These are phyloP conservation scores for Stephanodiscus triporus DNA, from an alignment of 108 stramenopile genomes.

Conservation along the genomic window DNA sequence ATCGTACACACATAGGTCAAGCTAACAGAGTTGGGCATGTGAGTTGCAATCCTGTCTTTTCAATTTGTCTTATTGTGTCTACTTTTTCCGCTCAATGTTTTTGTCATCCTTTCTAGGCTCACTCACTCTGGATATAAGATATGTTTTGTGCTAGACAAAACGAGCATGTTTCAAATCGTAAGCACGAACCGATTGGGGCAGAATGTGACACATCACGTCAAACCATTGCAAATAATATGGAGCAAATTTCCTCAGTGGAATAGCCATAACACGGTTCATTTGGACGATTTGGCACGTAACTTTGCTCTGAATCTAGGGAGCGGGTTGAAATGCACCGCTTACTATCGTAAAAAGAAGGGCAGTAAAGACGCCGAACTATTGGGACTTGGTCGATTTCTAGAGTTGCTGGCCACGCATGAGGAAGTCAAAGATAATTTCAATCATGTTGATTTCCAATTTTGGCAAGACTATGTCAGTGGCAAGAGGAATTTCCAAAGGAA, in stretches of 20 bases:
- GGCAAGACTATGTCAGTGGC: conserved; percentile 73
- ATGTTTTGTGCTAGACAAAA: conserved; percentile 95
- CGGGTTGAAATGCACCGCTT: conserved; percentile 81
- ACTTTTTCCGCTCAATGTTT: neutral
- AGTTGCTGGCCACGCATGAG: conserved; percentile 53
- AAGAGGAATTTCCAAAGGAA: conserved; percentile 32
- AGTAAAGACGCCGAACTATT: conserved; percentile 58
- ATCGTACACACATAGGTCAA: conserved; percentile 53
- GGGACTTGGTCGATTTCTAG: conserved; percentile 64
- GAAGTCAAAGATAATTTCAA: conserved; percentile 58
- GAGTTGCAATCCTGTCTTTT: neutral
- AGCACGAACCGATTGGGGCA: conserved; percentile 68
- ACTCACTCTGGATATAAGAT: conserved; percentile 84
- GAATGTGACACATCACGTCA: conserved; percentile 81
- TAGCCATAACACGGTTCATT: conserved; percentile 87
- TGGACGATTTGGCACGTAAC: conserved; percentile 93
- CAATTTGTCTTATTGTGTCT: neutral
- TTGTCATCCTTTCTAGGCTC: conserved; percentile 27
- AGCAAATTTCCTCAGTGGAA: conserved; percentile 88
- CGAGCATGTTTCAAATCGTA: conserved; percentile 91
- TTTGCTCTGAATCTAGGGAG: conserved; percentile 90
- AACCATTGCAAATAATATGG: conserved; percentile 98
- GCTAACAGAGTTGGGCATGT: conserved; percentile 91
- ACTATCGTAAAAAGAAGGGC: conserved; percentile 73
- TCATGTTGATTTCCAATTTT: conserved; percentile 62